Percentiles rank a stretch among this genome's conserved stretches.
Conservation (phyloP, 2,329 filamentous ascomycete genomes). For the Dactylellina parvicollis region DNA sequence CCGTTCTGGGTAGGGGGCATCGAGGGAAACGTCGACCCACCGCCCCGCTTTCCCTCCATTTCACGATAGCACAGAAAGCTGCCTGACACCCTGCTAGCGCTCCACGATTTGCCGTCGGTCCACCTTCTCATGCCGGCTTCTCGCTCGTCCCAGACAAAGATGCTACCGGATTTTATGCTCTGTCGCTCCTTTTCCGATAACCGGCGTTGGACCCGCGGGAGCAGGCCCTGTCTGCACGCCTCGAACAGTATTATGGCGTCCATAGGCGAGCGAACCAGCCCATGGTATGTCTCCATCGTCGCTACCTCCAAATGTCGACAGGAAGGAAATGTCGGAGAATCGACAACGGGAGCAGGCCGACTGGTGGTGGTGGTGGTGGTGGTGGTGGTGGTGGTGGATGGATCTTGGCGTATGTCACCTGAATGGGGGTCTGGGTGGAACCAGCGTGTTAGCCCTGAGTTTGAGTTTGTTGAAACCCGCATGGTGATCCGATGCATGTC, state of each 20-base stretch:
- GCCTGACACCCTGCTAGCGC: slow-evolving; percentile 93
- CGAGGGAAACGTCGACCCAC: slow-evolving; percentile 71
- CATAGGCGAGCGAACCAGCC: slow-evolving; percentile 90
- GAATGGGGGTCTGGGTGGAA: not conserved
- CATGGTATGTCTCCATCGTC: slow-evolving; percentile 95
- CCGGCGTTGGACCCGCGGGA: slow-evolving; percentile 90
- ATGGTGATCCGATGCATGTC: not conserved
- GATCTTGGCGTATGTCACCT: slow-evolving; percentile 1
- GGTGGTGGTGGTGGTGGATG: not conserved
- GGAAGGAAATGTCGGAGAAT: not conserved
- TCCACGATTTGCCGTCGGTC: slow-evolving; percentile 99
- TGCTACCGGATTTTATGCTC: slow-evolving; percentile 93
- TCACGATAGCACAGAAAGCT: slow-evolving; percentile 97
- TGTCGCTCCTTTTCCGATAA: slow-evolving; percentile 97
- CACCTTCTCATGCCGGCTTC: slow-evolving; percentile 98
- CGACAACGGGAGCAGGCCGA: not conserved
- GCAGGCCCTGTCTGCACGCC: slow-evolving; percentile 85
- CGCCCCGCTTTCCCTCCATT: slow-evolving; percentile 97
- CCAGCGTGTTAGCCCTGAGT: not conserved
- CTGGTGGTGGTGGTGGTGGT: not conserved
- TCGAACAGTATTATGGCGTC: slow-evolving; percentile 99
- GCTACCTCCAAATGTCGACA: slow-evolving; percentile 15
- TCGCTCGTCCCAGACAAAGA: slow-evolving; percentile 99
- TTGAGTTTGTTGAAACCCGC: too few species aligned
- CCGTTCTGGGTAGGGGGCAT: slow-evolving; percentile 66